Evolutionary conservation across 352 stramenopile genomes (phyloP).

Genomic region (Phytophthora sojae): DNA sequence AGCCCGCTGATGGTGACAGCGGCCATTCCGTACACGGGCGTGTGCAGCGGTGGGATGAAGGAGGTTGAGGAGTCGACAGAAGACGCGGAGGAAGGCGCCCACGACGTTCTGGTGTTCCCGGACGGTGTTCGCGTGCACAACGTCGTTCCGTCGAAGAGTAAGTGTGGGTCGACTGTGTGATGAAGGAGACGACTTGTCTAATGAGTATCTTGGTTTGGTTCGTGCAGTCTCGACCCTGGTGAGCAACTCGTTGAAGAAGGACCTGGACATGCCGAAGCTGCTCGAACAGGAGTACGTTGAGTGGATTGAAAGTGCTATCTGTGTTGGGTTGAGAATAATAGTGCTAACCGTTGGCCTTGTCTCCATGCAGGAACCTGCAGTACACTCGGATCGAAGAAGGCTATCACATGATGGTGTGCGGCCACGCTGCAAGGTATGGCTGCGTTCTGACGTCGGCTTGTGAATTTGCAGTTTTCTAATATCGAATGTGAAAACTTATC

Average conservation of each 20-base stretch:
- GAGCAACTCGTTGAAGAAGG: constrained; percentile 41
- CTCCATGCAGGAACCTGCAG: constrained; percentile 42
- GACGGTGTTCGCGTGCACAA: constrained; percentile 68
- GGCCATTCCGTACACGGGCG: constrained; percentile 54
- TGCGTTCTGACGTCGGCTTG: background rate
- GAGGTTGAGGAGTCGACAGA: constrained; percentile 4
- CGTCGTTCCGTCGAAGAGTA: constrained; percentile 56
- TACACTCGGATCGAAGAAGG: constrained; percentile 47
- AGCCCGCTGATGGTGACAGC: constrained; percentile 59
- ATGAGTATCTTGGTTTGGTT: background rate
- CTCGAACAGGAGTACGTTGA: constrained; percentile 46
- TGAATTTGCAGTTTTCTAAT: constrained; percentile 14
- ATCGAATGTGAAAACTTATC: constrained; percentile 1
- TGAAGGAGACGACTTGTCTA: background rate
- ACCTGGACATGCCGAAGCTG: constrained; percentile 37
- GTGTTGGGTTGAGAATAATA: background rate
- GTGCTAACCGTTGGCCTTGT: constrained; percentile 11
- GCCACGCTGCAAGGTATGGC: constrained; percentile 49
- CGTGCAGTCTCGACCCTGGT: constrained; percentile 47
- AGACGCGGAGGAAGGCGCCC: constrained; percentile 23
- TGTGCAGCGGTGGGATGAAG: constrained; percentile 7
- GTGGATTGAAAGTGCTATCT: background rate
- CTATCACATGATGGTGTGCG: constrained; percentile 77
- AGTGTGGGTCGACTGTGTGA: constrained; percentile 9
- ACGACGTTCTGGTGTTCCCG: constrained; percentile 79